Conservation (phyloP, 805 yeast genomes). For the Alloascoidea hylecoeti region DNA sequence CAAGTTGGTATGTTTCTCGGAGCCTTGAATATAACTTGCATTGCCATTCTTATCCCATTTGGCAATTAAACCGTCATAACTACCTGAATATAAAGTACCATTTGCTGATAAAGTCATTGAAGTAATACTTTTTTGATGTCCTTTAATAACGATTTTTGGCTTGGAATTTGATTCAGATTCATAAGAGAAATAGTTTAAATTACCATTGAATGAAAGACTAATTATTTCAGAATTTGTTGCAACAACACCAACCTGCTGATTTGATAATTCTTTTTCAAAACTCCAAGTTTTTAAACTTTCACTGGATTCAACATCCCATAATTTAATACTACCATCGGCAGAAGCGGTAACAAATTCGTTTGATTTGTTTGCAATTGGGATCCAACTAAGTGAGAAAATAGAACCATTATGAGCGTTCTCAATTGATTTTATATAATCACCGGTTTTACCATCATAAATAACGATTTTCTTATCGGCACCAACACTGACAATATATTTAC, state of each 20-base stretch:
- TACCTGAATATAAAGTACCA: constrained; percentile 34
- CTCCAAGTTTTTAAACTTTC: constrained; percentile 35
- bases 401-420: constrained; percentile 55
- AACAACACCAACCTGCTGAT: constrained; percentile 73
- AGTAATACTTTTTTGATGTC: constrained; percentile 79
- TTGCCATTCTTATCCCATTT: constrained; percentile 37
- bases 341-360: constrained; percentile 60
- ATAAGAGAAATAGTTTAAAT: constrained; percentile 44
- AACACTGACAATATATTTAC: constrained; percentile 58
- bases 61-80: constrained; percentile 66
- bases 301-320: constrained; percentile 39
- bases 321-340: constrained; percentile 65
- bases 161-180: constrained; percentile 13
- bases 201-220: constrained; percentile 61
- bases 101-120: constrained; percentile 25
- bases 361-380: constrained; percentile 29
- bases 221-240: constrained; percentile 46
- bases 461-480: constrained; percentile 74
- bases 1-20: constrained; percentile 49
- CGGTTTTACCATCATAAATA: constrained; percentile 78
- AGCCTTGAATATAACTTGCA: constrained; percentile 21
- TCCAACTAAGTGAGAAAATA: constrained; percentile 67
- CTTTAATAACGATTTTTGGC: constrained; percentile 33
- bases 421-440: constrained; percentile 41
- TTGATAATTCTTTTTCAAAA: constrained; percentile 29